Evolutionary conservation across 1,284 basidiomycete genomes (phyloP), one percentile per base, ranked within the genome.

Genomic region (Tremellales sp.): DNA sequence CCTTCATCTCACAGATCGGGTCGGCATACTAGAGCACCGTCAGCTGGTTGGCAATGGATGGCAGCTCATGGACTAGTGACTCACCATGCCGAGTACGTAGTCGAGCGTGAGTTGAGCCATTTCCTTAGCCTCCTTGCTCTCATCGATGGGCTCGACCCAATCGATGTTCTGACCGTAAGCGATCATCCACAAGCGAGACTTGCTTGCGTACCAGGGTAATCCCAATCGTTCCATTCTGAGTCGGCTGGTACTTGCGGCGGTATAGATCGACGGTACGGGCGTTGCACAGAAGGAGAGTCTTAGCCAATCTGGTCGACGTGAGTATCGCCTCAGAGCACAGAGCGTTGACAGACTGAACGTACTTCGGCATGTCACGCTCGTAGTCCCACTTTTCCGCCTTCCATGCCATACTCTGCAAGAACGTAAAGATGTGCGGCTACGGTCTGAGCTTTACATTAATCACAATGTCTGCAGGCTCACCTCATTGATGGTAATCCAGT

Each of bases 401-500:
- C 40, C 48, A 43, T 1, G 33, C 36, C 3, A 31, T 21, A 8
- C 17, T 27, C 24, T 42, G 43, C 41, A 35, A 24, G 43, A 57
- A 49, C 21, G 53, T 52, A 46, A 55, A 59, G 49, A 61, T 59
- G 35, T 55, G 44, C 7, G 60, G 60, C 60, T 58, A 41, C 12
- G 23, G 11, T n/a, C 17, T 19, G 10, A 24, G 10, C 13, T 4
- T 25, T 27, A 10, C 3, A 21, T 29, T 12, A 6, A n/a, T 3
- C 2, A n/a, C n/a, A 17, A 13, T 19, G 46, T 13, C 15, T n/a
- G 23, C 21, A 12, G 39, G 44, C 53, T 45, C 37, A 61, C 63
- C 62, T 73, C 70, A 54, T 73, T 73, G 56, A 68, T 57, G 4
- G 70, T 73, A 51, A 72, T 65, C 85, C 85, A 87, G 65, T 84